Evolutionary conservation across 345 rosid genomes (phyloP).

Genomic region (Lepidium aucheri): DNA sequence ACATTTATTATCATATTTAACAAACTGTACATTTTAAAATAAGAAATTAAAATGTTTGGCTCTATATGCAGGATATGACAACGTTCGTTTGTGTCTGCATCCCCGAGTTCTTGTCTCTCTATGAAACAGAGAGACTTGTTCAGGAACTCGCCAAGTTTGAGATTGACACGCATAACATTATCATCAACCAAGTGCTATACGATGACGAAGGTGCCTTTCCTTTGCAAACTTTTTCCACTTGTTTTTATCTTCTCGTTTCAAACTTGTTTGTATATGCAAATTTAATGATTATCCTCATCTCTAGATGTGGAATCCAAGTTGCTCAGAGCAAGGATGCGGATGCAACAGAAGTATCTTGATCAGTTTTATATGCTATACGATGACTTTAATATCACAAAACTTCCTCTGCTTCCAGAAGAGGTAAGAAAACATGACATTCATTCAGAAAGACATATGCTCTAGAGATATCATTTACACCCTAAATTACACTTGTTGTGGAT

Average conservation of each 20-base stretch:
- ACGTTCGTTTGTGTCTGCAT: slow-evolving; percentile 96
- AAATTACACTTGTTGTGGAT: background rate
- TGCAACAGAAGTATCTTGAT: slow-evolving; percentile 97
- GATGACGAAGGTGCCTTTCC: slow-evolving; percentile 66
- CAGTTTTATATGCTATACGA: slow-evolving; percentile 98
- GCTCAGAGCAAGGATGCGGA: slow-evolving; percentile 87
- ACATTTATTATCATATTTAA: background rate
- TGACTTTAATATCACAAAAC: slow-evolving; percentile 93
- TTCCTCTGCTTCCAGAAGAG: slow-evolving; percentile 95
- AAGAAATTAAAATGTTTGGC: background rate
- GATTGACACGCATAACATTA: slow-evolving; percentile 92
- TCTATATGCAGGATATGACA: slow-evolving; percentile 68
- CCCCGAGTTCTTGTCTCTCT: slow-evolving; percentile 96
- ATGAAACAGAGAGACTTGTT: slow-evolving; percentile 95
- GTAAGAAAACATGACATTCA: slow-evolving; percentile 28
- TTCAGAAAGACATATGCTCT: background rate
- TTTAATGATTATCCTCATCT: background rate
- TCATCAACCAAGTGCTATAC: slow-evolving; percentile 91
- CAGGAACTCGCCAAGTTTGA: slow-evolving; percentile 99
- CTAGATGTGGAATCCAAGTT: slow-evolving; percentile 83
- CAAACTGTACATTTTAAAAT: slow-evolving; percentile 1
- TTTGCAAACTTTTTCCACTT: background rate
- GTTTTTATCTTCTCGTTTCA: background rate
- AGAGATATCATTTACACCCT: background rate
- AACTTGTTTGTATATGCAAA: background rate